Evolutionary conservation across 805 yeast genomes (phyloP).

Genomic region (Scheffersomyces stipitis): DNA sequence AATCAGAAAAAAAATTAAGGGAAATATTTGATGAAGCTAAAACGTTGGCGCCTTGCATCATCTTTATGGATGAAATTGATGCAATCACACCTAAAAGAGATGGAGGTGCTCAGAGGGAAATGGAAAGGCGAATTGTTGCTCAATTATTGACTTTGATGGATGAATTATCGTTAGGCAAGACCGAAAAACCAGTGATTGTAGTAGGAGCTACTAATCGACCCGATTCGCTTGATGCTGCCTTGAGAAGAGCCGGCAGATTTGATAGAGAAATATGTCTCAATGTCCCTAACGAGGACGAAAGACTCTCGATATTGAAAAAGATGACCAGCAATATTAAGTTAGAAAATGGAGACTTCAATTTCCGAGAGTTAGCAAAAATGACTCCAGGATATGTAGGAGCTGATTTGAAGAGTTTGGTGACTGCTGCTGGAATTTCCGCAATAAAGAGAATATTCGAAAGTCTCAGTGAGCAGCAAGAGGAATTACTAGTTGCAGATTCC

Average conservation of each 20-base stretch:
- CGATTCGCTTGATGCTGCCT: slow-evolving; percentile 89
- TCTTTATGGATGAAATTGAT: slow-evolving; percentile 95
- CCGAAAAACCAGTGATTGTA: slow-evolving; percentile 91
- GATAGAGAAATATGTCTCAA: slow-evolving; percentile 92
- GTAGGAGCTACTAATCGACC: slow-evolving; percentile 98
- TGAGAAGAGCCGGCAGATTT: slow-evolving; percentile 94
- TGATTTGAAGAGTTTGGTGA: slow-evolving; percentile 86
- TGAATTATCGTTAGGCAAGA: slow-evolving; percentile 82
- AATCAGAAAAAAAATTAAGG: slow-evolving; percentile 89
- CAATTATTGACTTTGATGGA: slow-evolving; percentile 94
- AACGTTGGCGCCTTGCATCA: slow-evolving; percentile 82
- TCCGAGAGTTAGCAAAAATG: slow-evolving; percentile 72
- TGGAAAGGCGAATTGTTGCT: slow-evolving; percentile 96
- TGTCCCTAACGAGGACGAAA: slow-evolving; percentile 88
- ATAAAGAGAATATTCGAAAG: slow-evolving; percentile 84
- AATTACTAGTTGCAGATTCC: slow-evolving; percentile 8
- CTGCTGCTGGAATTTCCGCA: slow-evolving; percentile 94
- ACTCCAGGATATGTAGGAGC: slow-evolving; percentile 99
- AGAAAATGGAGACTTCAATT: slow-evolving; percentile 63
- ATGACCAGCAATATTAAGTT: slow-evolving; percentile 69
- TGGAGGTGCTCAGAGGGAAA: slow-evolving; percentile 91
- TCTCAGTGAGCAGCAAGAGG: slow-evolving; percentile 44
- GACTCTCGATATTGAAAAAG: slow-evolving; percentile 71
- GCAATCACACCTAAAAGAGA: slow-evolving; percentile 98
- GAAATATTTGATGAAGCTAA: slow-evolving; percentile 94